Conservation (phyloP, 2,329 filamentous ascomycete species). For the Phyllosticta paracitricarpa region DNA sequence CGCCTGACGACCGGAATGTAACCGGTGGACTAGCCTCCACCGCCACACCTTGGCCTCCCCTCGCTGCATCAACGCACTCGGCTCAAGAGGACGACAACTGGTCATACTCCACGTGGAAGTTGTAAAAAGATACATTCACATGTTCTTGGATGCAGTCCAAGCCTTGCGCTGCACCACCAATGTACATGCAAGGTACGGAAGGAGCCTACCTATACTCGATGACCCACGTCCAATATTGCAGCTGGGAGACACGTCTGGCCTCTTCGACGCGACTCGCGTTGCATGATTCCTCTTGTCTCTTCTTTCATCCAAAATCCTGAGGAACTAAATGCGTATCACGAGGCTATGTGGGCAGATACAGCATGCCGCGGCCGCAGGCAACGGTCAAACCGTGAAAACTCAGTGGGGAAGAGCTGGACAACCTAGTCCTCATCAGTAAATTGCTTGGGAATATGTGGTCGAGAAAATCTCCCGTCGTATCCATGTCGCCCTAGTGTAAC, state of each 20-base stretch:
- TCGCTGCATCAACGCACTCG: not conserved
- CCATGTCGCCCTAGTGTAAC: not conserved
- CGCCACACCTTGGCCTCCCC: not conserved
- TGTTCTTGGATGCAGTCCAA: not conserved
- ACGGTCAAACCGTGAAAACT: not conserved
- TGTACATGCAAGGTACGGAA: not conserved
- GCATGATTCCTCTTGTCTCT: not conserved
- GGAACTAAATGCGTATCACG: not conserved
- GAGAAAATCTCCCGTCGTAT: not conserved
- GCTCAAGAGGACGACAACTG: not conserved
- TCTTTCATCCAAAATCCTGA: not conserved
- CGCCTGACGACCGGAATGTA: conserved; percentile 9
- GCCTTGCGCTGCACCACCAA: not conserved
- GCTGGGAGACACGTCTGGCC: not conserved
- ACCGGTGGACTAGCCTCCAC: not conserved
- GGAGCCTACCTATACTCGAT: not conserved
- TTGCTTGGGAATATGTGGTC: not conserved
- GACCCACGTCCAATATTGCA: not conserved
- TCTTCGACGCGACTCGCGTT: not conserved
- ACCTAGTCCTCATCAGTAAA: not conserved
- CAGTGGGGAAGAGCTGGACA: not conserved
- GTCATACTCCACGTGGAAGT: not conserved
- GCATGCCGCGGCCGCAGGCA: not conserved
- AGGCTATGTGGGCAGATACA: not conserved
- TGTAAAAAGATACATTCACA: not conserved